A percentile compares a stretch with the other conserved stretches of the same genome.
These are phyloP conservation scores for Epichloe coenophiala DNA, from an alignment of 2,329 filamentous ascomycete genomes.

Conservation along the genomic window DNA sequence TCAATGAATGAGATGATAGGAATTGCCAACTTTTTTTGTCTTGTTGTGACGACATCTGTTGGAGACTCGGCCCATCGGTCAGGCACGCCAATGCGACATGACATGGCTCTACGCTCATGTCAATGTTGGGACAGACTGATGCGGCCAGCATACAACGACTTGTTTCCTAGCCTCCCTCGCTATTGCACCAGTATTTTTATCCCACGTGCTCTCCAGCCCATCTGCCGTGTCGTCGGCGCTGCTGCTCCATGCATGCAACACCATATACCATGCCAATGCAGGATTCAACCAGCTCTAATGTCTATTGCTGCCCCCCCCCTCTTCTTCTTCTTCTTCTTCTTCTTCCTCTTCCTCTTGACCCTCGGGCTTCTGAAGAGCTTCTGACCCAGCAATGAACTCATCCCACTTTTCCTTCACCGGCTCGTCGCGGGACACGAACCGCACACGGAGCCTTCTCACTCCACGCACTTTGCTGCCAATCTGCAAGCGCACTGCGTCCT, in stretches of 20 bases:
- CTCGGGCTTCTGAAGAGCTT: slow-evolving; percentile 41
- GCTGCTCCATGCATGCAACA: background rate
- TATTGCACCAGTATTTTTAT: background rate
- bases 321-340: slow-evolving; percentile 32
- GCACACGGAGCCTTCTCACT: slow-evolving; percentile 63
- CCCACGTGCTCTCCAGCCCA: background rate
- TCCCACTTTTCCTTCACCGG: slow-evolving; percentile 49
- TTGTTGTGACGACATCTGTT: no score
- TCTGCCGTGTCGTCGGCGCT: background rate
- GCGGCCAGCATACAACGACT: no score
- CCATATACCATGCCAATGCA: background rate
- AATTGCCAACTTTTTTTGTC: no score
- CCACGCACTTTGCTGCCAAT: slow-evolving; percentile 70
- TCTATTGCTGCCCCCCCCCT: slow-evolving; percentile 12
- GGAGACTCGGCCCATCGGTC: no score
- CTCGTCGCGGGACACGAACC: slow-evolving; percentile 62
- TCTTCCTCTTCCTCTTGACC: slow-evolving; percentile 43
- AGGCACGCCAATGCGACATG: no score
- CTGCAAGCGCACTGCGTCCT: slow-evolving; percentile 57
- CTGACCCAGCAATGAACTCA: slow-evolving; percentile 56
- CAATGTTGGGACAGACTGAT: no score
- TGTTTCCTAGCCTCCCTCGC: no score
- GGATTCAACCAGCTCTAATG: slow-evolving; percentile 7
- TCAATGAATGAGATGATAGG: no score
- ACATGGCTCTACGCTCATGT: no score